Conservation (phyloP, 257 asterid species). For the Gentiana macrophylla region DNA sequence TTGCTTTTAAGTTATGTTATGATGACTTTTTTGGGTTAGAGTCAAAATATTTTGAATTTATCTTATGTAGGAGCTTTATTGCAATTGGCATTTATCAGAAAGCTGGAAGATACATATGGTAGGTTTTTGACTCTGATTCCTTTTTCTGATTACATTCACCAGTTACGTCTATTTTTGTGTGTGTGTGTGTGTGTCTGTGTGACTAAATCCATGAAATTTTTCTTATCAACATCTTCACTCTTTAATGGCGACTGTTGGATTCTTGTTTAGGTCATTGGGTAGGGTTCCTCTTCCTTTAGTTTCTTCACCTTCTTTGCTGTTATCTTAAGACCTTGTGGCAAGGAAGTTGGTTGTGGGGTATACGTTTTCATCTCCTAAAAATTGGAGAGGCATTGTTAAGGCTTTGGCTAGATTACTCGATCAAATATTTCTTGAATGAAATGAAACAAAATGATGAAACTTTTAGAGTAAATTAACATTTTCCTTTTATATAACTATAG, state of each 20-base stretch:
- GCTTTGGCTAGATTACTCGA: too few species aligned
- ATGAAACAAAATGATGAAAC: too few species aligned
- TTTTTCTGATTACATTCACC: background rate
- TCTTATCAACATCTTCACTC: background rate
- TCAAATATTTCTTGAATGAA: too few species aligned
- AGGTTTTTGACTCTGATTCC: slow-evolving; percentile 15
- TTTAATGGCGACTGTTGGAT: background rate
- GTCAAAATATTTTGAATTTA: slow-evolving; percentile 2
- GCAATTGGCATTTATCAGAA: slow-evolving; percentile 57
- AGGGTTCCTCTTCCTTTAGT: background rate
- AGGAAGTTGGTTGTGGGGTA: too few species aligned
- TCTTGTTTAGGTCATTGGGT: too few species aligned
- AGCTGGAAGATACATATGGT: slow-evolving; percentile 76
- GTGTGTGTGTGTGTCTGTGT: background rate
- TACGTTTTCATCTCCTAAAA: too few species aligned
- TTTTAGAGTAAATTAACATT: too few species aligned
- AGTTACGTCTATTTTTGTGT: background rate
- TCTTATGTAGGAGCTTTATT: slow-evolving; percentile 51
- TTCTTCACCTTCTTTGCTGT: background rate
- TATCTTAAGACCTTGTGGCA: background rate
- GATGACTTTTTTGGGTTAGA: too few species aligned
- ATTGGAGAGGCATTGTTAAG: too few species aligned
- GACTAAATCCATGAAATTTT: background rate
- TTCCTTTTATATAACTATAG: too few species aligned
- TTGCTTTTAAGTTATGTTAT: too few species aligned